Evolutionary conservation across 225 moss, liverwort and hornwort genomes (phyloP), one percentile per base, ranked within the genome.

Genomic region (Straminergon stramineum): DNA sequence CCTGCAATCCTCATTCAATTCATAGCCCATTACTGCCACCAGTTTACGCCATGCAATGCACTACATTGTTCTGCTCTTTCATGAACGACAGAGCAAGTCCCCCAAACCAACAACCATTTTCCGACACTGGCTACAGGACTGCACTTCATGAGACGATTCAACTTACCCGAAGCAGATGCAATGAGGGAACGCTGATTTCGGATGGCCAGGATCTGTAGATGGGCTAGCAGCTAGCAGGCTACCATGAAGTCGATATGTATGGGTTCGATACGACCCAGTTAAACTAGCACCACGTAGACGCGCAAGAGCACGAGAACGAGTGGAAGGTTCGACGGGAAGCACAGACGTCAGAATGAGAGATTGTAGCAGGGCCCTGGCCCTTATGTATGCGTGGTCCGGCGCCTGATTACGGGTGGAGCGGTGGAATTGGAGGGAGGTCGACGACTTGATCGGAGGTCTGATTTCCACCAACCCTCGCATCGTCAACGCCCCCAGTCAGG

Each of bases 401-500:
- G 52, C 80, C 71, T 70, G 79, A 87, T 87, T 89, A 57, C 78
- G 79, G 87, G 79, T 65, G 83, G 88, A 65, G 76, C 88, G 85
- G 85, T 85, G 92, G 61, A 53, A 77, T 56, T 88, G 73, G 88
- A 62, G 90, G 90, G 84, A 68, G 85, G 45, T 22, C 48, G 57
- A 53, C 57, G 61, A 58, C 67, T 82, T 61, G 82, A 60, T 80
- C 80, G 41, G 53, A 67, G 68, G 39, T 55, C 20, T 56, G 84
- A 68, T 84, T 78, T 66, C 92, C 87, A 88, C 90, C 92, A 88
- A 86, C 83, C 58, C 35, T 11, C 17, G 83, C 70, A 51, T 65
- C 83, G 90, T 92, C 92, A 88, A 90, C 90, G 90, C 86, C 82
- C 37, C 37, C 73, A 32, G 57, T 14, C 23, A 52, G n/a, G n/a